Evolutionary conservation across 2,329 filamentous ascomycete genomes (phyloP).

Genomic region (Calonectria honghensis): DNA sequence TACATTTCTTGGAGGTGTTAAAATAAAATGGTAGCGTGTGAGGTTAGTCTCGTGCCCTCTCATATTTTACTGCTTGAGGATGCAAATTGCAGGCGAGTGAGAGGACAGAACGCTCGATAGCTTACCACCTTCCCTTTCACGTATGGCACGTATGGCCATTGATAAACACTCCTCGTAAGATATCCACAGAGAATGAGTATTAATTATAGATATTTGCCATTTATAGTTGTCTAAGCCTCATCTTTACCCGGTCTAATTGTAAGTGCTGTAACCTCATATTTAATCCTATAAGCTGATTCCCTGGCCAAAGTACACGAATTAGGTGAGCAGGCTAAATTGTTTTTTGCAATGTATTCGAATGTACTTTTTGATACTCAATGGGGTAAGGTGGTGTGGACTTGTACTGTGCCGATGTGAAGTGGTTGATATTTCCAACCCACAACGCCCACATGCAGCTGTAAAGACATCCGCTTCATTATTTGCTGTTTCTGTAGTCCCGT

Average conservation of each 20-base stretch:
- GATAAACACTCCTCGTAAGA: neutral
- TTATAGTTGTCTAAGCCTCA: neutral
- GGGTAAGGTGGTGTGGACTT: neutral
- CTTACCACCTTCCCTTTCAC: neutral
- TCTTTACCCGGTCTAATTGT: neutral
- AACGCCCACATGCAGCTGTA: neutral
- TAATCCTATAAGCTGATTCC: neutral
- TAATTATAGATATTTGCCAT: neutral
- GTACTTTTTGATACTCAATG: neutral
- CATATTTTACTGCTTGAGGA: too few relatives aligned
- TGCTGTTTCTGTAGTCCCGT: neutral
- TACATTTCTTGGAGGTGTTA: too few relatives aligned
- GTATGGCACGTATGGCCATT: neutral
- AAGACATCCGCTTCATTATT: neutral
- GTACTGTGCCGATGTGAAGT: neutral
- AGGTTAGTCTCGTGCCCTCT: neutral
- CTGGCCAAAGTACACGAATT: neutral
- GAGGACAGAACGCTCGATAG: too few relatives aligned
- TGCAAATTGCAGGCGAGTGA: too few relatives aligned
- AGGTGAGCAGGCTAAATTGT: neutral
- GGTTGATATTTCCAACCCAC: neutral
- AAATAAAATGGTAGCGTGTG: neutral
- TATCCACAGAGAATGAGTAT: neutral
- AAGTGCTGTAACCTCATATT: neutral
- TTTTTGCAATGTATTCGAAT: neutral